These are phyloP conservation scores for Eleusine coracana DNA, from an alignment of 176 grass and related monocot genomes.

Conservation along the genomic window DNA sequence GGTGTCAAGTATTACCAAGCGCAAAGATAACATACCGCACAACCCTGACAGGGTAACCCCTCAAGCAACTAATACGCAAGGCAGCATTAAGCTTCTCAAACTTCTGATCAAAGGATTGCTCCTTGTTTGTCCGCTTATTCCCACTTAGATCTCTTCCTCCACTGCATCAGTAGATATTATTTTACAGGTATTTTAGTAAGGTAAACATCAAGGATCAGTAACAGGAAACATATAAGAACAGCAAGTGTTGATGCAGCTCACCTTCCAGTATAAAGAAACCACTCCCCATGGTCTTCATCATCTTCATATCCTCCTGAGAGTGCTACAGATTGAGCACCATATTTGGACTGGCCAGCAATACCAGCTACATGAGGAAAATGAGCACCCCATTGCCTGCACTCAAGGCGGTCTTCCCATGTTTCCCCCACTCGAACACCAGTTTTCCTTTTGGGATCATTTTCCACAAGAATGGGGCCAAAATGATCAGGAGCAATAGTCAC, in stretches of 20 bases:
- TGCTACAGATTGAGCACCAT: slow-evolving; percentile 89
- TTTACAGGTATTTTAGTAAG: slow-evolving; percentile 11
- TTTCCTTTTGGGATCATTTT: slow-evolving; percentile 75
- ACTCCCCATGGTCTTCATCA: slow-evolving; percentile 97
- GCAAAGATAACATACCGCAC: slow-evolving; percentile 62
- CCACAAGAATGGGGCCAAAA: slow-evolving; percentile 82
- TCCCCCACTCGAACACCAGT: slow-evolving; percentile 75
- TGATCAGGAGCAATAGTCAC: slow-evolving; percentile 87
- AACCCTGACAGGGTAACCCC: slow-evolving; percentile 87
- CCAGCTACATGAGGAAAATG: slow-evolving; percentile 97
- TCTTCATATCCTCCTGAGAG: slow-evolving; percentile 90
- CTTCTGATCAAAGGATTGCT: slow-evolving; percentile 91
- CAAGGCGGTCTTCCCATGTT: slow-evolving; percentile 82
- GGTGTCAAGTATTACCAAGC: no score
- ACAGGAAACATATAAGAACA: not conserved
- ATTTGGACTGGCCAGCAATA: slow-evolving; percentile 78
- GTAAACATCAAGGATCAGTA: not conserved
- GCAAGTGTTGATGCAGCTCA: slow-evolving; percentile 23
- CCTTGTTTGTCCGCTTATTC: slow-evolving; percentile 94
- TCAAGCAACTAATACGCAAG: slow-evolving; percentile 80
- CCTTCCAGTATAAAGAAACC: slow-evolving; percentile 97
- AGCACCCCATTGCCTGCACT: slow-evolving; percentile 94
- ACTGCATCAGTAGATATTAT: slow-evolving; percentile 44
- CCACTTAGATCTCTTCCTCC: slow-evolving; percentile 94
- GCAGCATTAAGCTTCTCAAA: slow-evolving; percentile 93